phyloP scores from a whole-genome alignment of 345 rosid genomes.

The Balakata baccata region DNA sequence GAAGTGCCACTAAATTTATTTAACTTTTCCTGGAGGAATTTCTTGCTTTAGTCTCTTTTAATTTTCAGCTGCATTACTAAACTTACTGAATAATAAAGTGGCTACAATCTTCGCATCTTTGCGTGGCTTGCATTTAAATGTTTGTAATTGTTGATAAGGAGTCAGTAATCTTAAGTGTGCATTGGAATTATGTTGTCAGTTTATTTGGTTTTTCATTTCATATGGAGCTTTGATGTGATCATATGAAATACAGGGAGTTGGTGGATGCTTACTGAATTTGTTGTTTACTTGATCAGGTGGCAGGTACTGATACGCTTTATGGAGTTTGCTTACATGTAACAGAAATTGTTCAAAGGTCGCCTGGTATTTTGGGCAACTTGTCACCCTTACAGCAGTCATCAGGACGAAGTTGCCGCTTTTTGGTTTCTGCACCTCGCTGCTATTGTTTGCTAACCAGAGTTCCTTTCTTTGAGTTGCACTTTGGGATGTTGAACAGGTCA shows the following conservation, averaged over 20 bases:
- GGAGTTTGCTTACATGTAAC: constrained; percentile 91
- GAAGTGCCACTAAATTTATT: not conserved
- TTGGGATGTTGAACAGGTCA: constrained; percentile 93
- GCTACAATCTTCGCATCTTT: not conserved
- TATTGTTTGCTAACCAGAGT: constrained; percentile 87
- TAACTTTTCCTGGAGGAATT: too few relatives aligned
- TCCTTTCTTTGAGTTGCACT: constrained; percentile 96
- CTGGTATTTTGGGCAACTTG: constrained; percentile 58
- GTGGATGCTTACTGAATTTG: constrained; percentile 22
- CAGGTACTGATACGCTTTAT: constrained; percentile 83
- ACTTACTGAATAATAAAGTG: not conserved
- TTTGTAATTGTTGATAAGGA: not conserved
- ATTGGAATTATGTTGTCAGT: not conserved
- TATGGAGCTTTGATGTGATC: not conserved
- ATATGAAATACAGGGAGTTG: not conserved
- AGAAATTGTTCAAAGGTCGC: constrained; percentile 92
- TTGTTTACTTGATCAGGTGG: constrained; percentile 57
- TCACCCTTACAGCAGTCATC: constrained; percentile 52
- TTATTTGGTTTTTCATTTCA: not conserved
- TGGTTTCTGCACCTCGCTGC: constrained; percentile 98
- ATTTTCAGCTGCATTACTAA: not conserved
- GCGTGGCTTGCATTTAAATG: not conserved
- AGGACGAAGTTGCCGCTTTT: constrained; percentile 63
- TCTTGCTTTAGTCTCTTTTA: not conserved
- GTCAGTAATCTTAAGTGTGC: not conserved